These are phyloP conservation scores for Reticulascus tulasneorum DNA, from an alignment of 2,329 filamentous ascomycete genomes.

Conservation along the genomic window DNA sequence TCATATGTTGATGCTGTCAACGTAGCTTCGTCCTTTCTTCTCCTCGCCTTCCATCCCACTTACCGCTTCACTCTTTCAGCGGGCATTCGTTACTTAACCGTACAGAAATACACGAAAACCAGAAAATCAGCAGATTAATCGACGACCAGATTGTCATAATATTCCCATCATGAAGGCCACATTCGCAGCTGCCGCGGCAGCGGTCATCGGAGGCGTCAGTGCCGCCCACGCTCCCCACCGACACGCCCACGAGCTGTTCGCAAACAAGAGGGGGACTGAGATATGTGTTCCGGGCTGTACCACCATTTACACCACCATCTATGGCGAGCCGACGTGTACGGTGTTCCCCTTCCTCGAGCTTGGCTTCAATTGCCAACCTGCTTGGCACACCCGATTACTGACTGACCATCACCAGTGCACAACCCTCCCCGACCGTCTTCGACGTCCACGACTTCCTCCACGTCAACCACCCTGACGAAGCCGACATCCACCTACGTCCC, in stretches of 20 bases:
- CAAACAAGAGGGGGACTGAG: conserved; percentile 42
- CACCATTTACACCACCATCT: conserved; percentile 69
- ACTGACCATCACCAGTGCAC: conserved; percentile 17
- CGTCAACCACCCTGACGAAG: conserved; percentile 16
- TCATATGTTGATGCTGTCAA: conserved; percentile 50
- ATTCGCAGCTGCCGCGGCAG: conserved; percentile 62
- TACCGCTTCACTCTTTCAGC: conserved; percentile 87
- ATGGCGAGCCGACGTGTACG: conserved; percentile 63
- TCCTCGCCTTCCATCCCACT: conserved; percentile 30
- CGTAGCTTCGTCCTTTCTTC: conserved; percentile 51
- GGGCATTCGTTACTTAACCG: conserved; percentile 62
- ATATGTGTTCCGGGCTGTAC: conserved; percentile 62
- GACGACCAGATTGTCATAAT: conserved; percentile 22
- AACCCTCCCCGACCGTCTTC: conserved; percentile 22
- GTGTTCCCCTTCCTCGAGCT: conserved; percentile 12
- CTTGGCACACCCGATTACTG: conserved; percentile 18
- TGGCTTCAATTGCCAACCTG: conserved; percentile 31
- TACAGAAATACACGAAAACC: conserved; percentile 24
- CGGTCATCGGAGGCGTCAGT: conserved; percentile 52
- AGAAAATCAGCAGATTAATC: conserved; percentile 19
- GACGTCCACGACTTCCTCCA: conserved; percentile 22
- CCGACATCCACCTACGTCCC: conserved; percentile 35
- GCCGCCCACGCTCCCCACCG: conserved; percentile 58
- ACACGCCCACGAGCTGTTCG: conserved; percentile 58
- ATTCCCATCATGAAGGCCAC: conserved; percentile 68